Evolutionary conservation across 805 yeast genomes (phyloP), one percentile per base, ranked within the genome.

Genomic region (Pichia exigua): DNA sequence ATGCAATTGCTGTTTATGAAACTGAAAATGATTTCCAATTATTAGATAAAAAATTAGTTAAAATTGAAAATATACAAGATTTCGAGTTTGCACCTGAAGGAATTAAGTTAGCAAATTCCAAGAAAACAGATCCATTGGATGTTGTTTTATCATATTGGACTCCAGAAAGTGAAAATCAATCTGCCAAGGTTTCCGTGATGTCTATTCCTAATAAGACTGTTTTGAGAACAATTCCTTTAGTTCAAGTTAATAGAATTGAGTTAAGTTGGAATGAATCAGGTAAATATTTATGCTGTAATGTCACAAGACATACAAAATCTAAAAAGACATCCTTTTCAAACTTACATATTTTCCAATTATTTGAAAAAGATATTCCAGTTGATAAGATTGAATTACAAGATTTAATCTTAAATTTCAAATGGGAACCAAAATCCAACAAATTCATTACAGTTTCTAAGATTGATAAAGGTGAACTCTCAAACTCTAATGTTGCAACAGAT

Each of bases 41-140:
- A 57, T 73, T 92, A 59, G 97, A 90, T 65, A 87, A 86, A 73
- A 91, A 91, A 73, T 73, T 87, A 59, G 74, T 90, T 63, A 87
- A 86, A 69, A 79, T 89, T 59, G 87, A 86, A 24, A 95, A 90
- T 52, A 79, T 94, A 57, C 81, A 81, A 63, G 97, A 91, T 69
- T 94, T 94, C 64, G 95, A 89, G 68, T 94, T 92, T 79, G 90
- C 97, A 27, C 99, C 99, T 54, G 83, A 89, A 24, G 86, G 87
- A 59, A 87, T 89, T 48, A 74, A 78, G 60, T 75, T 87, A 51
- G 78, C 81, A 44, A 79, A 77, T 53, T 71, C 80, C 50, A 67
- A 65, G 52, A 78, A 73, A 59, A 76, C 72, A 53, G 73, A 66
- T 41, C 80, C 76, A 52, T 76, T 74, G 43, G 82, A 83, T 51